These are phyloP conservation scores for Heterobasidion annosum DNA, from an alignment of 1,284 basidiomycete species.

Conservation along the genomic window DNA sequence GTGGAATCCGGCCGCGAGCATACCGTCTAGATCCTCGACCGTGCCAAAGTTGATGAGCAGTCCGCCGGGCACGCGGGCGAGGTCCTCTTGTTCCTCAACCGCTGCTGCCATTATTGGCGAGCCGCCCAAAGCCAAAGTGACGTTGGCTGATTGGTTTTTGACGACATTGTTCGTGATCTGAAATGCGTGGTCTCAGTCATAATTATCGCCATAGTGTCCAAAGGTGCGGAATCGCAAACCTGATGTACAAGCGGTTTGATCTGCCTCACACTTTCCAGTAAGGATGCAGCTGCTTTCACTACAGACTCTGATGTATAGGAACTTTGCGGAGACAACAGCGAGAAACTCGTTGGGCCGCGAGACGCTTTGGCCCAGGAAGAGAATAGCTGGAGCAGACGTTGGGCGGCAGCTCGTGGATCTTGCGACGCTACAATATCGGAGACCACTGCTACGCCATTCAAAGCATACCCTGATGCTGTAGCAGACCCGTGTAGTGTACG, in stretches of 20 bases:
- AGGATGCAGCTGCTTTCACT: slow-evolving; percentile 24
- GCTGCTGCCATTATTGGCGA: slow-evolving; percentile 93
- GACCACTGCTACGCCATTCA: slow-evolving; percentile 87
- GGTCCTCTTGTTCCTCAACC: slow-evolving; percentile 75
- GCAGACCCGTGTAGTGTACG: slow-evolving; percentile 65
- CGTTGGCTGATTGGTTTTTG: slow-evolving; percentile 86
- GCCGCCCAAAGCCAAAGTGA: slow-evolving; percentile 82
- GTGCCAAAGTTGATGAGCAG: slow-evolving; percentile 92
- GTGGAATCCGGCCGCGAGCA: slow-evolving; percentile 69
- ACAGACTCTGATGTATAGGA: slow-evolving; percentile 22
- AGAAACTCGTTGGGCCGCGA: slow-evolving; percentile 7
- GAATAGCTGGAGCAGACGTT: slow-evolving; percentile 34
- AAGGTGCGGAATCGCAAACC: slow-evolving; percentile 27
- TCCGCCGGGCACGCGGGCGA: slow-evolving; percentile 59
- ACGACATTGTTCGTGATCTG: slow-evolving; percentile 92
- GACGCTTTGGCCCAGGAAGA: slow-evolving; percentile 25
- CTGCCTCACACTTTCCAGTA: slow-evolving; percentile 44
- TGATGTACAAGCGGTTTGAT: slow-evolving; percentile 75
- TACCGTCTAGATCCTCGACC: slow-evolving; percentile 65
- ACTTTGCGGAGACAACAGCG: neutral
- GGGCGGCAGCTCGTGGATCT: slow-evolving; percentile 54
- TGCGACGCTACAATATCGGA: slow-evolving; percentile 76
- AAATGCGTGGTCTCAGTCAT: neutral
- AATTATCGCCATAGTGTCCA: neutral
- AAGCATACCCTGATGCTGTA: slow-evolving; percentile 40